Percentiles rank a stretch among this genome's conserved stretches.
Conservation (phyloP, 169 alveolate species). For the Babesia ovis region DNA sequence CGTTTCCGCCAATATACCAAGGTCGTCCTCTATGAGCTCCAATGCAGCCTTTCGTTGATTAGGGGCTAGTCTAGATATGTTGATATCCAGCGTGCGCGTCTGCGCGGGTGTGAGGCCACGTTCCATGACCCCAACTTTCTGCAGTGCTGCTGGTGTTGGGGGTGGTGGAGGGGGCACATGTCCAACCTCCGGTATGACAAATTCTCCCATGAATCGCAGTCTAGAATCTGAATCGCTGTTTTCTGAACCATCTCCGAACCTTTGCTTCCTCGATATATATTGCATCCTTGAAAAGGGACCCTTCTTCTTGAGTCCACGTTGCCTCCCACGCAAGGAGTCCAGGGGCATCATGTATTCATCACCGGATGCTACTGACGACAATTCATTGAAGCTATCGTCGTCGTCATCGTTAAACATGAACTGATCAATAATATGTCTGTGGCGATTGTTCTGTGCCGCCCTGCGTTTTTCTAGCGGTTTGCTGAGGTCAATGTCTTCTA, state of each 20-base stretch:
- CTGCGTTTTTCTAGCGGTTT: conserved; percentile 36
- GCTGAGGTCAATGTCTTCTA: conserved; percentile 1
- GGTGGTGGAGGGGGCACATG: conserved; percentile 81
- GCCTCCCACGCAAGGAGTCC: conserved; percentile 12
- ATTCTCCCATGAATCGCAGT: not conserved
- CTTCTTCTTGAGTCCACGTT: conserved; percentile 6
- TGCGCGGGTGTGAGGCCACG: conserved; percentile 78
- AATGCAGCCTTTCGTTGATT: conserved; percentile 84
- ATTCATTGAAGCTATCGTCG: conserved; percentile 43
- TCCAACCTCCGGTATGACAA: conserved; percentile 73
- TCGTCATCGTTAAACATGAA: conserved; percentile 30
- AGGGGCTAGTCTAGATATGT: conserved; percentile 79
- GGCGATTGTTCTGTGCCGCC: conserved; percentile 29
- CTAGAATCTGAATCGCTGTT: conserved; percentile 27
- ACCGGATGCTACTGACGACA: conserved; percentile 34
- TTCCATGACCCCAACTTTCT: conserved; percentile 75
- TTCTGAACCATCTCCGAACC: not conserved
- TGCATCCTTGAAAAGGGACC: not conserved
- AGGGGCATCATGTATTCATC: conserved; percentile 29
- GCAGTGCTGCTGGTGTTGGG: conserved; percentile 70
- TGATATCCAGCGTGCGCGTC: conserved; percentile 71
- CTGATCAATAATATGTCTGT: conserved; percentile 23
- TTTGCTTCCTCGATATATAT: not conserved
- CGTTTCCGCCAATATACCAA: conserved; percentile 83
- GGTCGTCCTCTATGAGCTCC: conserved; percentile 84